phyloP scores from a whole-genome alignment of 2,329 filamentous ascomycete genomes.

The Penicillium sp. region DNA sequence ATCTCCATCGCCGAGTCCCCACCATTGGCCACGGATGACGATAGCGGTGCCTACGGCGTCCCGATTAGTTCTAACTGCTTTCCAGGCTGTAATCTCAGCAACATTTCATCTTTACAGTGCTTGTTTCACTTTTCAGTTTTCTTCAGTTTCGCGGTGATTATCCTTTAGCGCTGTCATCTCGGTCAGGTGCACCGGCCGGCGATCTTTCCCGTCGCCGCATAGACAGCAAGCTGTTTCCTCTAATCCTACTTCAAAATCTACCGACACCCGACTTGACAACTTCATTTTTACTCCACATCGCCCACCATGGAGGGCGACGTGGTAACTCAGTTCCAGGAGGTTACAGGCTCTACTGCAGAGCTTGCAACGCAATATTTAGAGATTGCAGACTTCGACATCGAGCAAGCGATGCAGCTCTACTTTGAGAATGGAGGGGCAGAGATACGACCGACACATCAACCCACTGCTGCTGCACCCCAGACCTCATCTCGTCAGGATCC shows the following conservation, averaged over 20 bases:
- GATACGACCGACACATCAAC: slow-evolving; percentile 39
- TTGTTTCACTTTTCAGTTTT: background rate
- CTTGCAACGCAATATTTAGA: slow-evolving; percentile 79
- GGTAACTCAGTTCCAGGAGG: slow-evolving; percentile 71
- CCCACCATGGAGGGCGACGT: slow-evolving; percentile 63
- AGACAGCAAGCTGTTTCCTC: background rate
- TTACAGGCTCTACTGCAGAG: slow-evolving; percentile 71
- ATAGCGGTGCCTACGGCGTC: background rate
- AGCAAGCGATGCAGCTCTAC: slow-evolving; percentile 83
- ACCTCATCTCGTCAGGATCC: slow-evolving; percentile 41
- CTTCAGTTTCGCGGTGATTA: background rate
- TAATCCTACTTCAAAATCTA: background rate
- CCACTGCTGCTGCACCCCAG: slow-evolving; percentile 25
- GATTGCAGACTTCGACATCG: slow-evolving; percentile 76
- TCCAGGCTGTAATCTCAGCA: background rate
- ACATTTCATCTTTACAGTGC: background rate
- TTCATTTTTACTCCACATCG: slow-evolving; percentile 1
- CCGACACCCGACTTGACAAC: background rate
- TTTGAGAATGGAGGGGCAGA: slow-evolving; percentile 75
- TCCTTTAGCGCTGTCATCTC: background rate
- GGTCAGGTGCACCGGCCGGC: background rate
- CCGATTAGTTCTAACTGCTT: background rate
- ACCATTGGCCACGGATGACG: slow-evolving; percentile 8
- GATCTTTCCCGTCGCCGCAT: background rate
- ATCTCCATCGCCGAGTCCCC: background rate